phyloP scores from a whole-genome alignment of 2,329 filamentous ascomycete genomes.

The Paecilomyces niveus region DNA sequence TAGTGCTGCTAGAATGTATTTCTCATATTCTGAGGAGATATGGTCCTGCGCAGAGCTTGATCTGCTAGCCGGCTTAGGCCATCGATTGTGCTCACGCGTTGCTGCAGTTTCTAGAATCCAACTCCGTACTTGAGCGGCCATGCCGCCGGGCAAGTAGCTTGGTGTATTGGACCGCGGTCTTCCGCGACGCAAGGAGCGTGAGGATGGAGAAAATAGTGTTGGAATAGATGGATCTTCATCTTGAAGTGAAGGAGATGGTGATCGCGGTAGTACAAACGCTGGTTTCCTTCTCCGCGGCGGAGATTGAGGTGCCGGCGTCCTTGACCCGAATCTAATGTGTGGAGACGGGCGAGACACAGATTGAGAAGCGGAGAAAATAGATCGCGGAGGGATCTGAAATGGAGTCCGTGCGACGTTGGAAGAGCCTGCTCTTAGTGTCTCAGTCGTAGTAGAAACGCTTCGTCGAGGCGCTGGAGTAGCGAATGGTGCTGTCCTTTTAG shows the following conservation, averaged over 20 bases:
- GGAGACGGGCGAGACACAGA: slow-evolving; percentile 9
- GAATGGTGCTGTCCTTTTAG: background rate
- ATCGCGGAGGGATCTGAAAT: slow-evolving; percentile 21
- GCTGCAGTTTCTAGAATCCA: slow-evolving; percentile 34
- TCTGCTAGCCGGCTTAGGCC: background rate
- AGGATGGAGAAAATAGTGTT: slow-evolving; percentile 30
- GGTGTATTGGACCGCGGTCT: slow-evolving; percentile 13
- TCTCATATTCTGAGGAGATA: background rate
- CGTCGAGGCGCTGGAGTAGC: slow-evolving; percentile 8
- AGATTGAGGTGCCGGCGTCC: slow-evolving; percentile 8
- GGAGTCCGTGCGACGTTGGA: slow-evolving; percentile 14
- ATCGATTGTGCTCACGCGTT: slow-evolving; percentile 16
- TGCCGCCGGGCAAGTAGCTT: slow-evolving; percentile 28
- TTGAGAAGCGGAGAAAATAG: slow-evolving; percentile 19
- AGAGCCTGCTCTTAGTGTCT: slow-evolving; percentile 6
- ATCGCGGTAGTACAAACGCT: slow-evolving; percentile 30
- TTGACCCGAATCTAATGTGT: slow-evolving; percentile 7
- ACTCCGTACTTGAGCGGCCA: slow-evolving; percentile 34
- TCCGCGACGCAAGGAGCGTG: slow-evolving; percentile 22
- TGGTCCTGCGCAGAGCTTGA: background rate
- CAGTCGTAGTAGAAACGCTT: slow-evolving; percentile 2
- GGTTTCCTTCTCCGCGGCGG: slow-evolving; percentile 22
- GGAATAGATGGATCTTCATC: slow-evolving; percentile 14
- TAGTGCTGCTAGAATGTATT: slow-evolving; percentile 1
- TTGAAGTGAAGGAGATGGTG: slow-evolving; percentile 21